Evolutionary conservation across 495 filamentous ascomycete species (phyloP), one percentile per base, ranked within the genome.

Genomic region (Annulohypoxylon nitens): DNA sequence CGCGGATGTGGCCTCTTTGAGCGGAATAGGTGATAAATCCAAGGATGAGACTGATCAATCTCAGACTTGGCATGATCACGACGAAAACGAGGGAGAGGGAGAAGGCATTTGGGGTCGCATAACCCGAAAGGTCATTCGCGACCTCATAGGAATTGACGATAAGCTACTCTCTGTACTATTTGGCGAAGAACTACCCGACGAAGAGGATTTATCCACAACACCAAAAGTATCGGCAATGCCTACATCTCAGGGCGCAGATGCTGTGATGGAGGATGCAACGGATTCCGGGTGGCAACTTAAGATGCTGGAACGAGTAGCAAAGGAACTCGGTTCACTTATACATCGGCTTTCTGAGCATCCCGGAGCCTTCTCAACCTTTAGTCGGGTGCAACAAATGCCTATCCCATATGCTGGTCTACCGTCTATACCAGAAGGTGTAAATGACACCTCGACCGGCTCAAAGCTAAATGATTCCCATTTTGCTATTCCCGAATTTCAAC

Each of bases 141-240:
- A 97, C 78, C 81, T 99, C 47, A 91, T 99, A 77, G 94, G 97
- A 2, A 93, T 98, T 59, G 94, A 98, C 70, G 94, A 97, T 67
- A 86, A 87, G 39, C 81, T 95, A 34, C 88, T 98, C 5, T 91
- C 91, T 2, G 88, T 97, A 25, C 88, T 98, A 4, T 93, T 98
- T 66, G 96, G 96, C 2, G 96, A 97, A 81, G 84, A 88, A 10
- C 81, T 98, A 33, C 90, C 92, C 8, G 84, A 85, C 33, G 89
- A 91, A 25, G 79, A 82, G 69, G 79, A 83, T 47, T 68, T 83
- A 7, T 83, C 83, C 11, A 82, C 81, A 12, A 84, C 81, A 41
- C 80, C 79, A 54, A 80, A 80, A 66, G 79, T 74, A 67, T 76
- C 81, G 4, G 18, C 59, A 3, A 61, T 69, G 12, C 64, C 75